Evolutionary conservation across 805 yeast genomes (phyloP), one percentile per base, ranked within the genome.

Genomic region (Ascoidea rubescens): DNA sequence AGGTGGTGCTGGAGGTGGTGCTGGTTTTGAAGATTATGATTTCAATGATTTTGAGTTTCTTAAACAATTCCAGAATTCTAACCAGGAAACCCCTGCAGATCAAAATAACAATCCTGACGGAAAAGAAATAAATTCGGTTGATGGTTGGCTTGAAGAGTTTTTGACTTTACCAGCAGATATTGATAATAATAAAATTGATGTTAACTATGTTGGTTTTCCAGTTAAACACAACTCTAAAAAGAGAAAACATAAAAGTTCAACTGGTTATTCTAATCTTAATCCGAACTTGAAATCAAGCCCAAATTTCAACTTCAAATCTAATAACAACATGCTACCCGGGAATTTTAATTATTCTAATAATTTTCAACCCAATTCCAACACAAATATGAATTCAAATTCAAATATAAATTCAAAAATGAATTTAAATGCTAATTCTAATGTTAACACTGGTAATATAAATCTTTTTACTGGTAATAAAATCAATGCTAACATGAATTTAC

Each of bases 81-180:
- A 6, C 10, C 42, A 33, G 42, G 42, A 33, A 7, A 33, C 10
- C 10, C 6, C 6, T 33, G 42, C 10, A 33, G 42, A 33, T 33
- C 6, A 33, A 33, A 7, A 6, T 33, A 6, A 33, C 6, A 33
- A 33, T 33, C 42, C 42, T 33, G n/a, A n/a, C n/a, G 59, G 60
- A 60, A 45, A 58, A 58, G 28, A 52, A 56, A 52, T 51, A 64
- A 50, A 55, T 7, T 10, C 62, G 2, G 64, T 68, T 7, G 78
- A 75, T 32, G 82, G 79, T 54, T 83, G 91, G 90, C 67, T 85
- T 14, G 73, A 79, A 37, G 88, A 83, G 56, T 82, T 85, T 45
- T 48, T 46, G 21, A 5, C 33, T 10, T 5, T 4, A 12, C 12
- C 52, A 45, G 10, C 47, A 4, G 45, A 50, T 4, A 30, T 49